phyloP scores from a whole-genome alignment of 2,329 filamentous ascomycete genomes.

The Penicillium sp. region DNA sequence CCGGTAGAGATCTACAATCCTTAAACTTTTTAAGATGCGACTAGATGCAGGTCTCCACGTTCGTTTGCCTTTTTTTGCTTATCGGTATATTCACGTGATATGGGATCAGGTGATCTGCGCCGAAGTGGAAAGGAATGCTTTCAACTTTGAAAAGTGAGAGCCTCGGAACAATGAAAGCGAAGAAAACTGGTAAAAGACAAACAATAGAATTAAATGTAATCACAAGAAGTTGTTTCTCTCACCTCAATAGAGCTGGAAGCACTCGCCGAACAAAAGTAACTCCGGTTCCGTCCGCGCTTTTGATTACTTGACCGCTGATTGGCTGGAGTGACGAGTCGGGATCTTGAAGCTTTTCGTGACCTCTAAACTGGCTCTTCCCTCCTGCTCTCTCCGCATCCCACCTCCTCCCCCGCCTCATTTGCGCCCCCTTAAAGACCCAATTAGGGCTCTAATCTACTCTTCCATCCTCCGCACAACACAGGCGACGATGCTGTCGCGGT shows the following conservation, averaged over 20 bases:
- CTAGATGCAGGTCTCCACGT: constrained; percentile 6
- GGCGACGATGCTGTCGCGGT: constrained; percentile 64
- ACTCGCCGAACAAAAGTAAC: constrained; percentile 17
- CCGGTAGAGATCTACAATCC: constrained; percentile 3
- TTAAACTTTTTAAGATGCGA: constrained; percentile 3
- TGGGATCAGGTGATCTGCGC: constrained; percentile 15
- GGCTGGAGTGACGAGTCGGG: constrained; percentile 26
- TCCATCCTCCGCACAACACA: constrained; percentile 45
- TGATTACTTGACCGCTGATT: constrained; percentile 9
- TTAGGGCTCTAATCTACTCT: constrained; percentile 32
- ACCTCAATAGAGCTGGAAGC: background rate
- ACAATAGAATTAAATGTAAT: background rate
- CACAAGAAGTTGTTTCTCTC: background rate
- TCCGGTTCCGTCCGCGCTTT: constrained; percentile 38
- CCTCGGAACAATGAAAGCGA: background rate
- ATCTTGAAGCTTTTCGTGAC: constrained; percentile 45
- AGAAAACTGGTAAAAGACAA: no score
- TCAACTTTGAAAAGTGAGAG: background rate
- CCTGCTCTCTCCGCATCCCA: constrained; percentile 25
- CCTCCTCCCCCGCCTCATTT: constrained; percentile 33
- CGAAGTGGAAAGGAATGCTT: background rate
- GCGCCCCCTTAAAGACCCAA: constrained; percentile 31
- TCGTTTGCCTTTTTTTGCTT: constrained; percentile 26
- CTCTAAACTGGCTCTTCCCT: constrained; percentile 28
- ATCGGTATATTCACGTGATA: constrained; percentile 24